Evolutionary conservation across 768 basidiomycete species (phyloP), one percentile per base, ranked within the genome.

Genomic region (Termitomyces bulborhizus): DNA sequence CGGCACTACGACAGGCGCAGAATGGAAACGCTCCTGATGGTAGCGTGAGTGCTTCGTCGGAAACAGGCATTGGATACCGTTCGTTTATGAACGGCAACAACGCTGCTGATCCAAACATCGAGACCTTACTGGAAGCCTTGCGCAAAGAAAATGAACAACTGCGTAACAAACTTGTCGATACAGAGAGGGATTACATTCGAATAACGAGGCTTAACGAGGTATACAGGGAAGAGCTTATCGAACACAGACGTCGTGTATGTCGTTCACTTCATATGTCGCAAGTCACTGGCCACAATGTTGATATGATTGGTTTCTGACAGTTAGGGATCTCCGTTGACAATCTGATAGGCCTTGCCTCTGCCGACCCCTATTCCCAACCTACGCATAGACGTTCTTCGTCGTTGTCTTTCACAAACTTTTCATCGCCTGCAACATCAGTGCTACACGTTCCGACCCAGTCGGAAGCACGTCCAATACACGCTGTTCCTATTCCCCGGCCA

Each of bases 181-280:
- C 85, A 6, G 91, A 93, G 69, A 69, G 86, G 58, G 87, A 90
- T 60, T 92, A 85, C 64, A 79, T 89, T 57, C 81, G 86, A 32
- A 78, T 91, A 46, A 75, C 83, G 48, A 71, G 89, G 59, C 69
- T 90, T 65, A 93, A 92, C 60, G 90, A 93, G 62, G 79, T 90
- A 4, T 93, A 93, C 64, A 76, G 89, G 31, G 90, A 91, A 69
- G 91, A 93, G 68, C 70, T 93, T 57, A 84, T 93, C 53, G 85
- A 89, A 43, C 83, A 88, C 63, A 71, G 91, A 56, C 73, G 83
- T 60, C 74, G 88, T 68, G 89, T 90, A 70, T 70, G 91, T 79
- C 8, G 6, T 15, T 27, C 46, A 15, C 15, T 6, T 47, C 44
- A 54, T 47, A 50, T 56, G 3, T 34, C 24, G 41, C 21, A 15